A percentile compares a stretch with the other conserved stretches of the same genome.
Evolutionary conservation across 306 rosid genomes (phyloP).

Genomic region (Astragalus membranaceus): DNA sequence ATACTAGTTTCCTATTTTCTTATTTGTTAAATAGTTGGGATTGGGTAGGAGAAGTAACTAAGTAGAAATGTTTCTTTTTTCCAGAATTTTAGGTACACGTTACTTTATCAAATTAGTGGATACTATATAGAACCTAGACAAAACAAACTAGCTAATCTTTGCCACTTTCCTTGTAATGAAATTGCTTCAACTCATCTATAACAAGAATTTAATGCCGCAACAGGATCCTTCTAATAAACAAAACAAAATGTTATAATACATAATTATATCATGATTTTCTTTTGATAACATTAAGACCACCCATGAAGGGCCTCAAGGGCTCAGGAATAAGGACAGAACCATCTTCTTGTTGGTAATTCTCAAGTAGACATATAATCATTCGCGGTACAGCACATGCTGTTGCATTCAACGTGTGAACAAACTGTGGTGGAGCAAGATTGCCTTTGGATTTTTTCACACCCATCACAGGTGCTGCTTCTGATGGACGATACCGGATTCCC

Average conservation of each 20-base stretch:
- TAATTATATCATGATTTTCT: constrained; percentile 34
- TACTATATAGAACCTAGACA: too few species aligned
- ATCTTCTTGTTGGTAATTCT: constrained; percentile 83
- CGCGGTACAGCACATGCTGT: constrained; percentile 94
- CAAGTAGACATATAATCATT: constrained; percentile 82
- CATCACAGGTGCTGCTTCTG: constrained; percentile 32
- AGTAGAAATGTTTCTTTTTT: too few species aligned
- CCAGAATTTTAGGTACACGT: too few species aligned
- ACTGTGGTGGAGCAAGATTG: constrained; percentile 60
- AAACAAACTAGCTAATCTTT: background rate
- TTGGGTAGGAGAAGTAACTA: too few species aligned
- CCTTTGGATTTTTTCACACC: constrained; percentile 57
- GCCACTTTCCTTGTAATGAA: background rate
- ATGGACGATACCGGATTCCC: constrained; percentile 74
- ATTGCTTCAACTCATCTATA: constrained; percentile 22
- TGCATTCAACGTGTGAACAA: constrained; percentile 89
- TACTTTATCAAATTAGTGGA: too few species aligned
- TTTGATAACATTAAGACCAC: constrained; percentile 50
- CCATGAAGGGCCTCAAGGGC: constrained; percentile 81
- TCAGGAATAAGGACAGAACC: constrained; percentile 72
- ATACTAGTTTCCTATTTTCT: background rate
- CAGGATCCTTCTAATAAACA: constrained; percentile 1
- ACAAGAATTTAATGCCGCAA: constrained; percentile 23
- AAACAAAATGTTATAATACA: constrained; percentile 25
- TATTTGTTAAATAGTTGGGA: too few species aligned